Percentiles rank a stretch among this genome's conserved stretches.
Evolutionary conservation across 2,329 filamentous ascomycete genomes (phyloP).

Genomic region (Hypoxylon sp.): DNA sequence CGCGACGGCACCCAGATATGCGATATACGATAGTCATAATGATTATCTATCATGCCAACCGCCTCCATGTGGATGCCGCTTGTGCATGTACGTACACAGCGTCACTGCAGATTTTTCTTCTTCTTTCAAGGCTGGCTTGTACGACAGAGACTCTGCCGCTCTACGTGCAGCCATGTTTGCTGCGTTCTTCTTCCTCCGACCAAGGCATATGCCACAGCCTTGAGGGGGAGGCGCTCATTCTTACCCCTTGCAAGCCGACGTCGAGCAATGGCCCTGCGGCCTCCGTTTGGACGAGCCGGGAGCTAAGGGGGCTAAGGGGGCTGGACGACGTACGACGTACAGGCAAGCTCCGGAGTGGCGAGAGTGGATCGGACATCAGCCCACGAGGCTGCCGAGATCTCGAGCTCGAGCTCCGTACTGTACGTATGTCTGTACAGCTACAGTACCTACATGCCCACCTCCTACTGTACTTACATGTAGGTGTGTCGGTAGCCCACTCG

Average conservation of each 20-base stretch:
- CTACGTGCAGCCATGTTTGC: not conserved
- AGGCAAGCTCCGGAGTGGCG: conserved; percentile 17
- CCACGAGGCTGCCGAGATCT: conserved; percentile 21
- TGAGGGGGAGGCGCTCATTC: not conserved
- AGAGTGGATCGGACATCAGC: conserved; percentile 20
- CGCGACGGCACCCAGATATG: conserved; percentile 8
- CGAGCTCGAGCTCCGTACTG: too few relatives aligned
- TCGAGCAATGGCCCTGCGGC: not conserved
- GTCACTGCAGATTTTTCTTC: conserved; percentile 9
- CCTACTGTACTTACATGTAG: too few relatives aligned
- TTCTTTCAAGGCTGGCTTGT: not conserved
- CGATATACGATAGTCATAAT: conserved; percentile 18
- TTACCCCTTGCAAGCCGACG: not conserved
- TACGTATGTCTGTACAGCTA: too few relatives aligned
- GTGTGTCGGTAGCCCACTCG: too few relatives aligned
- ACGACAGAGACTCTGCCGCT: too few relatives aligned
- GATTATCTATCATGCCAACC: conserved; percentile 19
- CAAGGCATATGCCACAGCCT: not conserved
- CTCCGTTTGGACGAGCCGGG: conserved; percentile 1
- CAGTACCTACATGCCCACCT: too few relatives aligned
- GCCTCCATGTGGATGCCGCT: conserved; percentile 5
- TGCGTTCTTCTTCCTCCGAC: not conserved
- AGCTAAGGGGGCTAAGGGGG: conserved; percentile 3
- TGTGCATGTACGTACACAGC: conserved; percentile 23
- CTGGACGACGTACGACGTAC: conserved; percentile 7